Conservation (phyloP, 495 filamentous ascomycete species). For the Penicillium arizonense region DNA sequence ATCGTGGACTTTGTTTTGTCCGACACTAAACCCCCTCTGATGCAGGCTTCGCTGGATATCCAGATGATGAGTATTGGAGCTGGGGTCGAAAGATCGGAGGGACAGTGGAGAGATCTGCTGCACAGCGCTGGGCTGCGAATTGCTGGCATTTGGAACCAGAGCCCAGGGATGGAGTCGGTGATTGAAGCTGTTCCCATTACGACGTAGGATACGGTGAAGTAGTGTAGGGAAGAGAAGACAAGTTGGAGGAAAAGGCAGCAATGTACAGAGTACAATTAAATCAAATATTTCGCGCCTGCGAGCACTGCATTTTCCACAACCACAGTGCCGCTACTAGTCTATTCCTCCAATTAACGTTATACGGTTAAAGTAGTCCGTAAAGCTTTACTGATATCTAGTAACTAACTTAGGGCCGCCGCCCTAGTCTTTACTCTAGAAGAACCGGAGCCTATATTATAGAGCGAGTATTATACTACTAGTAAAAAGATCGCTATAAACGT, state of each 20-base stretch:
- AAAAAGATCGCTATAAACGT: too few relatives aligned
- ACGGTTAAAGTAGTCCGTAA: too few relatives aligned
- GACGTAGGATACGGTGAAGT: not conserved
- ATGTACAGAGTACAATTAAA: not conserved
- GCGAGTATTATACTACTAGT: too few relatives aligned
- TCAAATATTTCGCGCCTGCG: slow-evolving; percentile 2
- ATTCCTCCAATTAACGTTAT: too few relatives aligned
- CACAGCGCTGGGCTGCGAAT: slow-evolving; percentile 34
- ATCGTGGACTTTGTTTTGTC: slow-evolving; percentile 42
- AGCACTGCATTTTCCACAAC: slow-evolving; percentile 18
- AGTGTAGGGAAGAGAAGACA: not conserved
- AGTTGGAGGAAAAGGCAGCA: not conserved
- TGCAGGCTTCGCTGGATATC: slow-evolving; percentile 40
- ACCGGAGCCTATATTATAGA: too few relatives aligned
- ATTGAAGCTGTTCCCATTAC: slow-evolving; percentile 28
- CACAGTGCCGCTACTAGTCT: too few relatives aligned
- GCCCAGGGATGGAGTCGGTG: slow-evolving; percentile 35
- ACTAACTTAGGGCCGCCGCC: too few relatives aligned
- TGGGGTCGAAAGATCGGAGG: slow-evolving; percentile 38
- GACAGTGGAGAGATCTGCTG: slow-evolving; percentile 35
- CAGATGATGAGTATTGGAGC: slow-evolving; percentile 47
- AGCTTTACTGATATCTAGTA: too few relatives aligned
- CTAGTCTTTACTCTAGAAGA: too few relatives aligned
- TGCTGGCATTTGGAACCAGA: slow-evolving; percentile 29
- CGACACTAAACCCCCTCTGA: slow-evolving; percentile 28